Base-by-base conservation (phyloP, 2,329 filamentous ascomycete genomes). In the Neopestalotiopsis sp. region DNA sequence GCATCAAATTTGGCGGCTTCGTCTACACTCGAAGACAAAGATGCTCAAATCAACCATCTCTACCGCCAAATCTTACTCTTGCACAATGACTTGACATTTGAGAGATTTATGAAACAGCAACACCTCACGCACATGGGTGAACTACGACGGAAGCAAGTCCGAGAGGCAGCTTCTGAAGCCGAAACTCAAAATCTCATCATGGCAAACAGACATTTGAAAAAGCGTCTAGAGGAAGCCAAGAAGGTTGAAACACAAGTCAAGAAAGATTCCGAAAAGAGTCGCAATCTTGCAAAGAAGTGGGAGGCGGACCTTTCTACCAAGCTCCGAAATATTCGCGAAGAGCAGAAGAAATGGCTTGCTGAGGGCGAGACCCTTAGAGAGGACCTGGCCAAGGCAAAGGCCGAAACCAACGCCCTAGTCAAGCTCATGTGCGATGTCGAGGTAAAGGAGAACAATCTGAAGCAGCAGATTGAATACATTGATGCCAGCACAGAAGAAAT, bases 161-260 rank as follows among this genome's bases (percentile, higher is more conserved):
- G 89, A 72, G 92, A 95, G 77, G 92, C 92, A 7, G 92, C 92
- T 1, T 91, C 89, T 1, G 93, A 95, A 77, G 93, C 93, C 0
- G 93, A 96, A 76, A 94, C 92, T 1, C 92, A 95, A 72, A 94
- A 94, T 66, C 82, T 96, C 3, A 89, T 95, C 71, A 91, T 94
- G 74, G 90, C 88, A 20, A 95, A 95, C 76, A 89, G 92, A 20
- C 89, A 89, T 24, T 81, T 95, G 38, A 93, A 91, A 77, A 89
- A 89, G 67, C 91, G 92, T 66, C 85, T 94, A 9, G 90, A 92
- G 67, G 92, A 94, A 68, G 90, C 91, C 1, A 93, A 92, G 74
- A 89, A 91, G 73, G 83, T 88, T 2, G 92, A 93, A 78, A 84
- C 88, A 69, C 90, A 92, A 75, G 86, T 91, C 65, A 91, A 90